Base-by-base conservation (phyloP, 2,329 filamentous ascomycete genomes). In the Colletotrichum spinosum region DNA sequence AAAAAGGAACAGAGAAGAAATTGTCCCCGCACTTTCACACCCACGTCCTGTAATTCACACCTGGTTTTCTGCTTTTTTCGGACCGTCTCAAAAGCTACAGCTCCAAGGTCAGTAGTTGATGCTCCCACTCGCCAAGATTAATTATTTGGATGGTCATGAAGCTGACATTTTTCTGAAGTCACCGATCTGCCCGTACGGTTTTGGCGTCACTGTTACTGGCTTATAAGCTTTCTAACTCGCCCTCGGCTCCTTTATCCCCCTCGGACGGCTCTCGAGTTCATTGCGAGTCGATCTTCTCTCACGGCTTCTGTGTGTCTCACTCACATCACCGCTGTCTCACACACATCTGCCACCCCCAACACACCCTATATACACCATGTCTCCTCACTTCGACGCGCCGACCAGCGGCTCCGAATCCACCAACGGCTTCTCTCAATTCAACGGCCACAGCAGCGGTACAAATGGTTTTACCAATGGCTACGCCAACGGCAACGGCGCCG, bases 301-400 rank as follows among this genome's bases (percentile, higher is more conserved):
- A 52, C 41, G 25, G 33, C 48, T 44, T 54, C 17, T 13, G 17
- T n/a, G 44, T 46, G n/a, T 37, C 38, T 44, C 42, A 59, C 56
- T 15, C 50, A 15, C 46, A 53, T 41, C 44, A 37, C 17, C 39
- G 39, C 12, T 54, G 48, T 17, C 13, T 46, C 25, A 17, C 34
- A 15, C 12, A 34, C 34, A 35, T 34, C 10, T 39, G 6, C 12
- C 17, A 58, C 49, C 13, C 52, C 38, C 41, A 54, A 57, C 25
- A 17, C 44, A 49, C 25, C 34, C 67, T 70, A 17, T 17, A 17
- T 17, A 66, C 67, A 73, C 56, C 58, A 79, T 79, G 77, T 73
- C 76, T 49, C 76, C 77, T 59, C 76, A 78, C 65, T 76, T 75
- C 67, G 77, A 78, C 51, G 65, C 75, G 52, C 68, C 70, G 51